phyloP scores from a whole-genome alignment of 768 basidiomycete genomes.

The Psilocybe subaeruginosa region DNA sequence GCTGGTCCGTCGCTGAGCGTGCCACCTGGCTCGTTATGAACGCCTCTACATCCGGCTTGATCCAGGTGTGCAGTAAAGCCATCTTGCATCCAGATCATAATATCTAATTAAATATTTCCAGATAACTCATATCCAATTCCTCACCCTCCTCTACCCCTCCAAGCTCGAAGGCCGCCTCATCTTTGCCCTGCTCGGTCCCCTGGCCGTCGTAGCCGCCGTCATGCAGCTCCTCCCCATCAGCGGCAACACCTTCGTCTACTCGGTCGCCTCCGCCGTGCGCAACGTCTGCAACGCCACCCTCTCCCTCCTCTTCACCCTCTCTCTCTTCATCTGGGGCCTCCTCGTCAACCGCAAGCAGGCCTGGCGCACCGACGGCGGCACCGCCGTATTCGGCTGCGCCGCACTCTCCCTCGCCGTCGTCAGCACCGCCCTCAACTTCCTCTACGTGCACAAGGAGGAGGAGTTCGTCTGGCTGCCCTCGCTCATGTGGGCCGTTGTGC shows the following conservation, averaged over 20 bases:
- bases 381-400: constrained; percentile 88
- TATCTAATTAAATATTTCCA: constrained; percentile 29
- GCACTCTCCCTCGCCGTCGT: constrained; percentile 82
- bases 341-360: constrained; percentile 88
- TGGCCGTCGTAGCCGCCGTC: constrained; percentile 81
- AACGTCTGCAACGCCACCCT: constrained; percentile 97
- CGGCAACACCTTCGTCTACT: constrained; percentile 38
- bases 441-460: constrained; percentile 83
- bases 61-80: constrained; percentile 63
- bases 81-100: not conserved
- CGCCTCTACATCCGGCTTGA: constrained; percentile 79
- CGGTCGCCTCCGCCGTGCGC: constrained; percentile 73
- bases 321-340: constrained; percentile 92
- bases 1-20: constrained; percentile 68
- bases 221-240: constrained; percentile 85
- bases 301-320: constrained; percentile 90
- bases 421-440: constrained; percentile 84
- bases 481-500: constrained; percentile 86
- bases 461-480: constrained; percentile 92
- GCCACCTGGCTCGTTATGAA: constrained; percentile 89
- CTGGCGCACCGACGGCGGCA: constrained; percentile 97
- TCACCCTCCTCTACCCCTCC: constrained; percentile 94
- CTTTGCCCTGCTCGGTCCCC: constrained; percentile 81
- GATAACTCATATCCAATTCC: constrained; percentile 97
- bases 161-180: constrained; percentile 86